Evolutionary conservation across 2,329 filamentous ascomycete species (phyloP), one percentile per base, ranked within the genome.

Genomic region (Westerdykella aurantiaca): DNA sequence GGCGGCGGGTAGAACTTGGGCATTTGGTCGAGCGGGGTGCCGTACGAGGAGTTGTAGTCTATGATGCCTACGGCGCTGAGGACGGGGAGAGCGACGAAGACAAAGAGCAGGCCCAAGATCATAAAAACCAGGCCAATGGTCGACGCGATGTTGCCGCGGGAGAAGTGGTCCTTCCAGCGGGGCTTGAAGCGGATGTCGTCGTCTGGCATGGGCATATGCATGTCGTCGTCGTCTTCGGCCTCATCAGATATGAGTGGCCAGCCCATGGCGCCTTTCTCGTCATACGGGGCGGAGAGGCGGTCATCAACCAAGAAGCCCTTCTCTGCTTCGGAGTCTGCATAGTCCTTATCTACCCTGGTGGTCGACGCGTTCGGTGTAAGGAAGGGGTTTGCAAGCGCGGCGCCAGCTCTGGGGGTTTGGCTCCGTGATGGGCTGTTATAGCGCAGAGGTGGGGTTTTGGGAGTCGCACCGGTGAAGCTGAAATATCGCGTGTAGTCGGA

Each of bases 121-220:
- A 78, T 67, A 37, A 77, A 55, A 9, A 67, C 47, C 44, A 74
- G 52, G 17, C 72, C 72, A 33, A 72, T 42, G 41, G 68, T 63
- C 29, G 70, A 73, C 31, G 65, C 56, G 38, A 76, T 62, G 40
- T 68, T 70, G 11, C 68, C 67, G 38, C 63, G 64, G 6, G 66
- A 61, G 40, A 75, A 72, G 49, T 72, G 72, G 17, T 77, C 73
- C 39, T 60, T 67, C 46, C 67, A 60, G 13, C 56, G 68, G 6
- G 71, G 59, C 49, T 67, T 74, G 56, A 67, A 67, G 34, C 52
- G 60, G 45, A 69, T 63, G 46, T 77, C 74, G 42, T 75, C 71
- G 49, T 77, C 72, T 39, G 71, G 70, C 38, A 65, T 63, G 9
- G 77, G 76, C 65, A 75, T 73, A 46, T 79, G 76, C 60, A 77